Percentiles rank a stretch among this genome's conserved stretches.
Evolutionary conservation across 495 filamentous ascomycete species (phyloP).

Genomic region (Hypoxylon lienhwacheense): DNA sequence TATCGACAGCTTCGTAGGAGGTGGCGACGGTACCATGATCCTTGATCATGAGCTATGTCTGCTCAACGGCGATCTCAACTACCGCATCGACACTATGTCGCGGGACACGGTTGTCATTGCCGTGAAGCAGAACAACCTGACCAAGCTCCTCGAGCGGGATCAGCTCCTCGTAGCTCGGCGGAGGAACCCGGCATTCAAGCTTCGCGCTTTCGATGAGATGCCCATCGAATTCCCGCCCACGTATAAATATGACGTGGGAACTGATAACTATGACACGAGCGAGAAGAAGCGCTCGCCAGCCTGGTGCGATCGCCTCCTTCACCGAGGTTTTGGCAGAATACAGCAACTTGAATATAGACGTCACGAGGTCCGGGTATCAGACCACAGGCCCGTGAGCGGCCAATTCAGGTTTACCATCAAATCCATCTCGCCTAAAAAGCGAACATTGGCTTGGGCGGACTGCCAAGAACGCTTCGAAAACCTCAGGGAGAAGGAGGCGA

Average conservation of each 20-base stretch:
- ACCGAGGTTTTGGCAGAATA: conserved; percentile 78
- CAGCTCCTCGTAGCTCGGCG: conserved; percentile 84
- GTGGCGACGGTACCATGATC: conserved; percentile 94
- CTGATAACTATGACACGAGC: conserved; percentile 87
- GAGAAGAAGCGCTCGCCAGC: conserved; percentile 96
- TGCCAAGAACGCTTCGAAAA: conserved; percentile 73
- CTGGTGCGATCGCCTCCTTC: conserved; percentile 94
- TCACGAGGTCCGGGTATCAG: conserved; percentile 85
- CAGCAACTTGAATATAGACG: conserved; percentile 84
- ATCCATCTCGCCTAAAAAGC: conserved; percentile 66
- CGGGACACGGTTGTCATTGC: conserved; percentile 87
- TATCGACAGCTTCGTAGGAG: conserved; percentile 78
- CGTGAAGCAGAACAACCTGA: conserved; percentile 73
- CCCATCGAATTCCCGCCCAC: conserved; percentile 91
- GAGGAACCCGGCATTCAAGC: conserved; percentile 83
- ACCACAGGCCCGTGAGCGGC: conserved; percentile 91
- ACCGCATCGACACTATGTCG: conserved; percentile 96
- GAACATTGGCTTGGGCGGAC: conserved; percentile 65
- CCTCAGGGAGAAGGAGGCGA: conserved; percentile 67
- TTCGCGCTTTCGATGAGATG: conserved; percentile 82
- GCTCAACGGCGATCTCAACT: conserved; percentile 94
- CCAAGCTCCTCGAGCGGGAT: conserved; percentile 92
- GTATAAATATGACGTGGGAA: conserved; percentile 97
- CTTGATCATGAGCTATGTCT: conserved; percentile 96
- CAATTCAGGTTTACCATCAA: conserved; percentile 80